Conservation (phyloP, 2,329 filamentous ascomycete genomes). For the Sclerotinia glacialis region DNA sequence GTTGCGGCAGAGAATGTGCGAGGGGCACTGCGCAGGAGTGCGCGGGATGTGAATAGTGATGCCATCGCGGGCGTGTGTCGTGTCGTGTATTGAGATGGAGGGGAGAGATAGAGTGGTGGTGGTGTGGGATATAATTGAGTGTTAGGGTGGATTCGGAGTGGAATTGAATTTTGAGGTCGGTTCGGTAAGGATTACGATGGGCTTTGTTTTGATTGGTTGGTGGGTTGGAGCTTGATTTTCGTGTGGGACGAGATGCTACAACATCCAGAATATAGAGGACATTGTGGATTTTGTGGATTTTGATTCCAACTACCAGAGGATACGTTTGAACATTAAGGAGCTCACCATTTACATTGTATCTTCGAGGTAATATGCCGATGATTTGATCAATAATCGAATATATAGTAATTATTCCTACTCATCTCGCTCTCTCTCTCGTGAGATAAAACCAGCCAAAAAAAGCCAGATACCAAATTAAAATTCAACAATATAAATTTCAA, state of each 20-base stretch:
- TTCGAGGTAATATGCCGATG: not conserved
- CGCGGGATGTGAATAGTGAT: constrained; percentile 66
- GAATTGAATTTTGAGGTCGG: constrained; percentile 20
- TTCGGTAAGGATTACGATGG: constrained; percentile 22
- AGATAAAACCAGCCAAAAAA: not conserved
- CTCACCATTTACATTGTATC: not conserved
- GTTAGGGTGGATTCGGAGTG: constrained; percentile 22
- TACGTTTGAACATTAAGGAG: not conserved
- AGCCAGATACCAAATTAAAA: not conserved
- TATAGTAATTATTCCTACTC: not conserved
- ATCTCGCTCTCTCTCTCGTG: too few species aligned
- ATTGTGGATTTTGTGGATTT: rapidly evolving
- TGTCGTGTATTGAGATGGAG: constrained; percentile 20
- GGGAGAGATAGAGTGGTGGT: constrained; percentile 13
- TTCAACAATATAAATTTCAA: too few species aligned
- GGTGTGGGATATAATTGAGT: constrained; percentile 18
- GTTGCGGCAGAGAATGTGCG: constrained; percentile 28
- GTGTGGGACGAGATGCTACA: not conserved
- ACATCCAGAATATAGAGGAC: not conserved
- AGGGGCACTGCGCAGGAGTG: constrained; percentile 60
- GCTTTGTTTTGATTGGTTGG: constrained; percentile 21
- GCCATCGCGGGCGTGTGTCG: constrained; percentile 50
- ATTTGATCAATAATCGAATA: not conserved
- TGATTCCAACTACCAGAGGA: not conserved
- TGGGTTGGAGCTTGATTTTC: constrained; percentile 17